Evolutionary conservation across 176 grass and related monocot species (phyloP), one percentile per base, ranked within the genome.

Genomic region (Microstegium vimineum): DNA sequence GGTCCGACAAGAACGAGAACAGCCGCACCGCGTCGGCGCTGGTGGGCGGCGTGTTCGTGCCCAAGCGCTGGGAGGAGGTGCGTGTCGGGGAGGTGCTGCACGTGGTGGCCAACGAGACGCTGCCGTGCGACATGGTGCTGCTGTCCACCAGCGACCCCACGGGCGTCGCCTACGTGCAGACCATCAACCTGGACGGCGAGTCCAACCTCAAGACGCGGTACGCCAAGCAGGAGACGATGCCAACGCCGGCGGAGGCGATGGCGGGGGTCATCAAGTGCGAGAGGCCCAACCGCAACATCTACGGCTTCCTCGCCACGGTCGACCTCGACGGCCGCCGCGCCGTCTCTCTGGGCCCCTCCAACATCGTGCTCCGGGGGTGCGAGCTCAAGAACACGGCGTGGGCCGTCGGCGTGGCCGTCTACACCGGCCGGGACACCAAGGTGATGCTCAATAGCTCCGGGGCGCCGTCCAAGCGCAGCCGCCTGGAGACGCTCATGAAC

Each of bases 181-280:
- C 96, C 62, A 95, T 93, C 82, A 99, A 99, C 84, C 92, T 99
- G 14, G 96, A 99, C 69, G 96, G 96, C 41, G 96, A 99, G 87
- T 99, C 96, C 66, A 99, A 99, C 59, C 91, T 99, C 73, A 99
- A 99, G 85, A 95, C 89, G 5, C 87, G 96, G 12, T 95, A 95
- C 67, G 93, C 96, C 27, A 95, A 89, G 87, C 96, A 93, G 56
- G 96, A 98, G 83, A 95, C 87, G 2, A 73, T 90, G 57, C 36
- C 85, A 5, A 79, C 74, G 27, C 71, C 80, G 59, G 63, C 87
- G 2, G 80, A 88, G 72, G 46, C 69, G 25, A 71, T 89, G 51
- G 43, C 82, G 0, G 92, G 93, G 32, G 42, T 93, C 28, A 95
- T 99, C 80, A 86, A 80, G 38, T 95, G 92, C 85, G 96, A 99